Percentiles rank a stretch among this genome's conserved stretches.
phyloP scores from a whole-genome alignment of 208 protist genomes.

The Jaenimonas drosophilae region DNA sequence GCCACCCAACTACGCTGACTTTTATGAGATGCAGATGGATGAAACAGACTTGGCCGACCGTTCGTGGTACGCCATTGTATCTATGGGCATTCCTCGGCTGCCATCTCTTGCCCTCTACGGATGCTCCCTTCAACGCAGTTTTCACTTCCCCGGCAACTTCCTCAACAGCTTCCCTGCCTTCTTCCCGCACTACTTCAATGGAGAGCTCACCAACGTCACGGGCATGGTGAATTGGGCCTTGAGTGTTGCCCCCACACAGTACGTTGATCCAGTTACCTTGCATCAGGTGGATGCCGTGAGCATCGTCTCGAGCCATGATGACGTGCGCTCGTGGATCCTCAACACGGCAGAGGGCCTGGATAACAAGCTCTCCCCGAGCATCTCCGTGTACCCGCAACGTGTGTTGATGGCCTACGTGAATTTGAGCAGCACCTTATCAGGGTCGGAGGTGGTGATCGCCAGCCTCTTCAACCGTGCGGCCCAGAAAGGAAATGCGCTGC shows the following conservation, averaged over 20 bases:
- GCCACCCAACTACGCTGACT: no score
- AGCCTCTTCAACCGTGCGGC: no score
- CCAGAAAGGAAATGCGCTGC: no score
- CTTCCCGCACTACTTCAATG: background rate
- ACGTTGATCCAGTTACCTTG: slow-evolving; percentile 25
- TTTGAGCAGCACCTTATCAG: no score
- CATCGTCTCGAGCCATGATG: no score
- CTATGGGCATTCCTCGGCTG: background rate
- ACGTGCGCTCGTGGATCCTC: no score
- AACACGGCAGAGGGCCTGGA: slow-evolving; percentile 3
- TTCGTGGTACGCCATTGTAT: background rate
- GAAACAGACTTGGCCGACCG: no score
- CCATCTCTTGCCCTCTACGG: slow-evolving; percentile 3
- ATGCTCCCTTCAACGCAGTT: background rate
- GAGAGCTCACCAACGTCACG: background rate
- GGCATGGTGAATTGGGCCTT: slow-evolving; percentile 25
- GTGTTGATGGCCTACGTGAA: no score
- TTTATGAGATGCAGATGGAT: no score
- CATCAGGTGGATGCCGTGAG: slow-evolving; percentile 15
- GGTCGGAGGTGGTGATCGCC: no score
- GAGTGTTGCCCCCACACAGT: slow-evolving; percentile 16
- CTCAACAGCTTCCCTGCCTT: slow-evolving; percentile 1
- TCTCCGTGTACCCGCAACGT: no score
- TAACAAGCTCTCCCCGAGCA: no score
- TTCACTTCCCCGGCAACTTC: background rate